These are phyloP conservation scores for Candida albicans DNA, from an alignment of 1,139 yeast species.

Conservation along the genomic window DNA sequence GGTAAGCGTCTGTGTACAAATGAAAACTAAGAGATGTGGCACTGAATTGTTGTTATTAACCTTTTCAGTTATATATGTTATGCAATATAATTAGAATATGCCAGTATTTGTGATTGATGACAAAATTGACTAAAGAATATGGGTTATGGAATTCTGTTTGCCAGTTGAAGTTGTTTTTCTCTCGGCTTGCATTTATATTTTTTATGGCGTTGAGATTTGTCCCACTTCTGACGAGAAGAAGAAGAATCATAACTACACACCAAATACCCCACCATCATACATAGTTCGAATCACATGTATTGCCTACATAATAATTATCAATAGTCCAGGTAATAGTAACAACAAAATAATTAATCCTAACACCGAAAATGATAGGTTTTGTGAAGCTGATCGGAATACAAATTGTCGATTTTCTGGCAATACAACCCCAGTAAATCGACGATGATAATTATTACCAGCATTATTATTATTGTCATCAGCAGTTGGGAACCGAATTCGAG, in stretches of 20 bases:
- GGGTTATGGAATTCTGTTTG: no score
- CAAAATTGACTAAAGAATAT: no score
- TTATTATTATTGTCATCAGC: neutral
- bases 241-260: no score
- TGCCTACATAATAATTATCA: neutral
- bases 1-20: no score
- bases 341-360: neutral
- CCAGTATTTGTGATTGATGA: no score
- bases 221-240: no score
- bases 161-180: neutral
- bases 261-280: no score
- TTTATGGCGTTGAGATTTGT: neutral
- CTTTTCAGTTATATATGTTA: no score
- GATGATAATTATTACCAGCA: neutral
- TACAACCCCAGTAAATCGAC: slow-evolving; percentile 14
- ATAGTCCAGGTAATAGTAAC: neutral
- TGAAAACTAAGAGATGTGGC: no score
- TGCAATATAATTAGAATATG: no score
- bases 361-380: neutral
- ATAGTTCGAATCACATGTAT: neutral
- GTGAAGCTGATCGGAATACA: slow-evolving; percentile 10
- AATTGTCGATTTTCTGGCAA: slow-evolving; percentile 9
- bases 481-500: neutral
- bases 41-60: no score
- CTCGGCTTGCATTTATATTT: neutral